phyloP scores from a whole-genome alignment of 139 green algal genomes.

The Spirogloea muscicola region DNA sequence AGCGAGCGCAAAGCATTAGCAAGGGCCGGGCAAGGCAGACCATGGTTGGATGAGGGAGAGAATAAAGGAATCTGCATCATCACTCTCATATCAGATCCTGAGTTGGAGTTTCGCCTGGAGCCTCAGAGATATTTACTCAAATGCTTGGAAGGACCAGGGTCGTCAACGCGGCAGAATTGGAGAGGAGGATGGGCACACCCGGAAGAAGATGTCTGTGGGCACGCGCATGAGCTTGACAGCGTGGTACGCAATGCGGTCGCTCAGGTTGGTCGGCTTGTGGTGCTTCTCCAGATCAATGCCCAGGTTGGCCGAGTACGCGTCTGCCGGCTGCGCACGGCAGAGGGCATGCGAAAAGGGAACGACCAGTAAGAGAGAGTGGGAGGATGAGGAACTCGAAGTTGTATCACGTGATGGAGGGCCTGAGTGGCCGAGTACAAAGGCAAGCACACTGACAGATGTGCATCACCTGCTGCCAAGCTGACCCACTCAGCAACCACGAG shows the following conservation, averaged over 20 bases:
- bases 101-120: no score
- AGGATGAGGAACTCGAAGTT: neutral
- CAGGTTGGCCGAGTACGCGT: slow-evolving; percentile 19
- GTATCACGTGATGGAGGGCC: neutral
- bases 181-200: neutral
- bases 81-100: no score
- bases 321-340: slow-evolving; percentile 11
- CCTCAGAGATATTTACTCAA: no score
- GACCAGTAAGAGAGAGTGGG: neutral
- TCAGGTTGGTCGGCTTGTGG: slow-evolving; percentile 3
- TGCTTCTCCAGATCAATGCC: slow-evolving; percentile 33
- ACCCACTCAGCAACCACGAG: neutral
- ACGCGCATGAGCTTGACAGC: slow-evolving; percentile 42
- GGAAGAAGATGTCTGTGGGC: slow-evolving; percentile 45
- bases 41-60: no score
- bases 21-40: no score
- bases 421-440: neutral
- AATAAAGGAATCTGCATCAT: no score
- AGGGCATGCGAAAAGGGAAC: neutral
- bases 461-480: neutral
- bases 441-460: neutral
- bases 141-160: no score
- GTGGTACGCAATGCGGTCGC: slow-evolving; percentile 36
- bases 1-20: no score
- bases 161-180: no score